A percentile compares a stretch with the other conserved stretches of the same genome.
Conservation (phyloP, 2,329 filamentous ascomycete species). For the Aureobasidium sp. region DNA sequence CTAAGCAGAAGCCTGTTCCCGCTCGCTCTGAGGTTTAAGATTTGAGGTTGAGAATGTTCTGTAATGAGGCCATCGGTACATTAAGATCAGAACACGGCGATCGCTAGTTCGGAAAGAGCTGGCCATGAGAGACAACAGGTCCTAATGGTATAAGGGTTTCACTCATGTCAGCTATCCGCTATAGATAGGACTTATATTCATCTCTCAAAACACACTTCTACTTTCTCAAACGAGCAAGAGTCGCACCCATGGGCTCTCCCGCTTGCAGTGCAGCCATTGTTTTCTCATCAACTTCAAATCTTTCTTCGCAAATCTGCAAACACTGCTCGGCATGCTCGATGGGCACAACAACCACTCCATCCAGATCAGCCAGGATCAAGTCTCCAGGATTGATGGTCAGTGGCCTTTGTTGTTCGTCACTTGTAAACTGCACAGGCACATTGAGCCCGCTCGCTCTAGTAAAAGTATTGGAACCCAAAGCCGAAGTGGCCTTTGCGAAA, state of each 20-base stretch:
- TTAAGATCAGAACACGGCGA: not conserved
- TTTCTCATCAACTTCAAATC: constrained; percentile 30
- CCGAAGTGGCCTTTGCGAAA: constrained; percentile 27
- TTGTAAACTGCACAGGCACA: constrained; percentile 26
- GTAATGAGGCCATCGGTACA: not conserved
- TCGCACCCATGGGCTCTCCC: constrained; percentile 29
- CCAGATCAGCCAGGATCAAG: constrained; percentile 29
- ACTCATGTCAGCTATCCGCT: too few relatives aligned
- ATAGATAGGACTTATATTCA: not conserved
- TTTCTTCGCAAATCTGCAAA: constrained; percentile 26
- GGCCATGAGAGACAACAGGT: too few relatives aligned
- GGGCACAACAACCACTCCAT: constrained; percentile 25
- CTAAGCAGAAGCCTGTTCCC: constrained; percentile 10
- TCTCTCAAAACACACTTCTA: constrained; percentile 14
- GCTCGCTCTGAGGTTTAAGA: not conserved
- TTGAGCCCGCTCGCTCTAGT: constrained; percentile 30
- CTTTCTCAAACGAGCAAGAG: constrained; percentile 30
- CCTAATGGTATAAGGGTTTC: too few relatives aligned
- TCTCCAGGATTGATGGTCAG: constrained; percentile 28
- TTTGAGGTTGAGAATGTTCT: not conserved
- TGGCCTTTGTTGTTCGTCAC: constrained; percentile 13
- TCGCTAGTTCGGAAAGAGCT: too few relatives aligned
- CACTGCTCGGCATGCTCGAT: constrained; percentile 25
- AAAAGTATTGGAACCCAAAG: constrained; percentile 26
- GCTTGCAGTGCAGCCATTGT: constrained; percentile 25